Percentiles rank a stretch among this genome's conserved stretches.
Conservation (phyloP, 805 yeast species). For the Metschnikowia bowlesiae region DNA sequence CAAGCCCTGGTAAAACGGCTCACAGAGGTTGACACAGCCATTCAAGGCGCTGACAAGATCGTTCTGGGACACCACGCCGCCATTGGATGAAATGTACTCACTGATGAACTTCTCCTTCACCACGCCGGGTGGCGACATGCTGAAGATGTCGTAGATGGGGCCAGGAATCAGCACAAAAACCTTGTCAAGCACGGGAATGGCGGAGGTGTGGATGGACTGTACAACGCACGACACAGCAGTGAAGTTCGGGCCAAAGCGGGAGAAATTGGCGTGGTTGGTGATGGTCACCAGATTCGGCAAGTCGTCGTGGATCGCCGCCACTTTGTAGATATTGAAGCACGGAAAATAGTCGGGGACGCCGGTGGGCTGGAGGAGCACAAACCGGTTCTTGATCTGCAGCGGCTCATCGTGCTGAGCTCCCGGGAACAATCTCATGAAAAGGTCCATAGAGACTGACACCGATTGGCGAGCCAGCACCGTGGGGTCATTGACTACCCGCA, state of each 20-base stretch:
- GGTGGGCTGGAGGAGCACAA: constrained; percentile 32
- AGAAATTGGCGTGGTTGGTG: constrained; percentile 34
- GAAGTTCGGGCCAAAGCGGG: constrained; percentile 32
- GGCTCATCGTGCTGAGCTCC: constrained; percentile 8
- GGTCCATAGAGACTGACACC: constrained; percentile 31
- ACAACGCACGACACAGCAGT: constrained; percentile 40
- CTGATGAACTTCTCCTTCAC: constrained; percentile 32
- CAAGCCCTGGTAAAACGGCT: constrained; percentile 70
- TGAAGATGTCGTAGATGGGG: constrained; percentile 33
- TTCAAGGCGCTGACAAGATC: constrained; percentile 41
- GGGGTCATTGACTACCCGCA: constrained; percentile 32
- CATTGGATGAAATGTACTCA: constrained; percentile 20
- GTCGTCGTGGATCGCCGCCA: constrained; percentile 27
- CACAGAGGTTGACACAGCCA: constrained; percentile 57
- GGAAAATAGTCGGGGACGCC: constrained; percentile 39
- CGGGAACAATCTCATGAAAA: constrained; percentile 32
- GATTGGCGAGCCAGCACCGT: constrained; percentile 21
- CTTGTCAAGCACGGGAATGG: constrained; percentile 38
- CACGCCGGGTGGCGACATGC: constrained; percentile 25
- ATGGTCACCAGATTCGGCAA: constrained; percentile 33
- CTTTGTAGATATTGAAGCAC: constrained; percentile 32
- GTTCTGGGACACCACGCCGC: constrained; percentile 35
- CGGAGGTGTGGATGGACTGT: constrained; percentile 26
- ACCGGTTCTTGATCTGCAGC: constrained; percentile 11
- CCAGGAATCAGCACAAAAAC: constrained; percentile 47